Base-by-base conservation (phyloP, 2,329 filamentous ascomycete genomes). In the Bisporella sp. region DNA sequence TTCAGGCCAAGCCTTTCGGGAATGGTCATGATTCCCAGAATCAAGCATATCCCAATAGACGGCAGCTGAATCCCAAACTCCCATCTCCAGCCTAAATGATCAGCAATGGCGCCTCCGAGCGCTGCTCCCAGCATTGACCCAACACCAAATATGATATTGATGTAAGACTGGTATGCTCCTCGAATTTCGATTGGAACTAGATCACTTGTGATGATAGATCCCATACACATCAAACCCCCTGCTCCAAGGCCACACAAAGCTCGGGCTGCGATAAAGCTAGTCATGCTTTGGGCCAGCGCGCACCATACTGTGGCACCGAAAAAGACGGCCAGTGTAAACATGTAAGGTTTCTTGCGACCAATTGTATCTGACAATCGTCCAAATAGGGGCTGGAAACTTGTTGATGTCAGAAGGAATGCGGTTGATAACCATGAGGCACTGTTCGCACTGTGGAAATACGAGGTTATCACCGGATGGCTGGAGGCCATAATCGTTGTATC, bases 401-500 rank as follows among this genome's bases (percentile, higher is more conserved):
- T 90, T 4, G 81, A 87, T 0, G 87, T 89, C 37, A 93, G 73
- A 35, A 92, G 68, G 57, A 90, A 92, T 0, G 85, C 81, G 0
- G 87, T 92, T 1, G 86, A 89, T 4, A 92, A 73, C 88, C 88
- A 93, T 2, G 87, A 89, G 3, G 88, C 88, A 44, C 81, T 81
- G 65, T 92, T 89, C 32, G 86, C 87, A 45, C 85, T 79, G 54
- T 82, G 72, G 66, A 92, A 92, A 65, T 91, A 82, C 1, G 85
- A 89, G 0, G 87, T 90, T 54, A 92, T 89, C 51, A 88, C 85
- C 0, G 87, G 87, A 65, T 93, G 87, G 41, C 78, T 84, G 2
- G 85, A 89, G 4, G 86, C 86, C 86, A 92, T 90, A 57, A 92
- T 78, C 4, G 87, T 92, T 8, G 79, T 77, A 70, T 92, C 88